phyloP scores from a whole-genome alignment of 768 basidiomycete genomes.

The Leucocoprinus leucothites region DNA sequence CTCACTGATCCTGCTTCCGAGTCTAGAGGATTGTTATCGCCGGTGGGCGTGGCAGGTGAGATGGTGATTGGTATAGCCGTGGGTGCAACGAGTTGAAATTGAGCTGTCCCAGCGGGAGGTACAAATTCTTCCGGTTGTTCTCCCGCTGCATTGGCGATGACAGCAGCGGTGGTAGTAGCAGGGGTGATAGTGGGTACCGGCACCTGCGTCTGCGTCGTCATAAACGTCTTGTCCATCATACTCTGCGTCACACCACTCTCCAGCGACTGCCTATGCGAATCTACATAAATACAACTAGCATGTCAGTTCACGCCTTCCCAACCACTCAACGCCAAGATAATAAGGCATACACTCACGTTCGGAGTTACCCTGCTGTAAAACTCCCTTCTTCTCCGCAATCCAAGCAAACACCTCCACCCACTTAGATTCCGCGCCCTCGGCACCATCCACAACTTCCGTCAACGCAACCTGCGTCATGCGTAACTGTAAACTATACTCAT shows the following conservation, averaged over 20 bases:
- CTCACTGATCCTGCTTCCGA: constrained; percentile 1
- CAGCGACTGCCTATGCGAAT: constrained; percentile 5
- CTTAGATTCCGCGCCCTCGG: constrained; percentile 74
- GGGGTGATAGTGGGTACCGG: neutral
- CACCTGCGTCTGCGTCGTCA: neutral
- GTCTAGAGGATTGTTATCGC: neutral
- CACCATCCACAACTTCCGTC: constrained; percentile 79
- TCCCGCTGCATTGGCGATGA: neutral
- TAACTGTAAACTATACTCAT: constrained; percentile 80
- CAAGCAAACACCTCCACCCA: constrained; percentile 87
- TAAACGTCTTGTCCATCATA: constrained; percentile 8
- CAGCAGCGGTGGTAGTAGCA: neutral
- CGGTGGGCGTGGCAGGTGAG: constrained; percentile 56
- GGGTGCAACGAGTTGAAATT: constrained; percentile 13
- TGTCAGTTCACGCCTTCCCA: no score
- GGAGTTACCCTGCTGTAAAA: constrained; percentile 17
- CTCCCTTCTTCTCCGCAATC: constrained; percentile 62
- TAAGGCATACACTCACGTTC: constrained; percentile 6
- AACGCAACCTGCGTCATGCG: constrained; percentile 84
- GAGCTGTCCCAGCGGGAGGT: neutral
- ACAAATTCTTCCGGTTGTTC: neutral
- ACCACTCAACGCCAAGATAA: no score
- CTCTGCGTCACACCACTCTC: constrained; percentile 1
- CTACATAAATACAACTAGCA: no score
- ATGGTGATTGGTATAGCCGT: constrained; percentile 52